Evolutionary conservation across 306 rosid species (phyloP), one percentile per base, ranked within the genome.

Genomic region (Prunus dulcis): DNA sequence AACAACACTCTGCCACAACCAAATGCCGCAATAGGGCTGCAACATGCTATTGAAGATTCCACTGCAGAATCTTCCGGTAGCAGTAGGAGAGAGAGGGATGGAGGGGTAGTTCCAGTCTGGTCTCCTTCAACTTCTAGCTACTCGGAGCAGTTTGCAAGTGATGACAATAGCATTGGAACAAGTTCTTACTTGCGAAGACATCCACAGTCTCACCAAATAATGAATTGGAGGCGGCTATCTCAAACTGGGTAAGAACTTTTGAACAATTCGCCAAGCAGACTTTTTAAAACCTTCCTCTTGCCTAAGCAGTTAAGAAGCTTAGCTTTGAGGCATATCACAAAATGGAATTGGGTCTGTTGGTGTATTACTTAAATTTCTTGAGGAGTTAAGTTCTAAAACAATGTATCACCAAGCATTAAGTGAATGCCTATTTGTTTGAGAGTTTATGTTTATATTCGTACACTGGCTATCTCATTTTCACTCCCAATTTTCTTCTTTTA

Each of bases 91-190:
- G 94, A 93, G 82, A 84, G 98, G 84, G 96, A 90, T 5, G 94
- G 96, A 64, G 96, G 89, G 22, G 79, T 87, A 68, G 98, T 93
- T 81, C 98, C 98, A 19, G 96, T 75, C 73, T 93, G 96, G 98
- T 89, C 94, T 85, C 98, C 96, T 14, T 73, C 84, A 61, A 77
- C 85, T 77, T 72, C 98, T 23, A 85, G 87, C 80, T 87, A 83
- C 82, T 67, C 93, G 0, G 98, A 93, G 84, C 98, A 90, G 82
- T 90, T 84, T 73, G 94, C 76, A 32, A 85, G 89, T 38, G 98
- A 93, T 41, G 98, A 93, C 71, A 93, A 73, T 74, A 89, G 93
- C 53, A 83, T 87, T 13, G 87, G 87, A 52, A 75, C 88, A 15
- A 79, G 92, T 77, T 82, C 98, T 12, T 93, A 83, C 74, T 82